phyloP scores from a whole-genome alignment of 2,329 filamentous ascomycete species.

The Fusarium sp. region DNA sequence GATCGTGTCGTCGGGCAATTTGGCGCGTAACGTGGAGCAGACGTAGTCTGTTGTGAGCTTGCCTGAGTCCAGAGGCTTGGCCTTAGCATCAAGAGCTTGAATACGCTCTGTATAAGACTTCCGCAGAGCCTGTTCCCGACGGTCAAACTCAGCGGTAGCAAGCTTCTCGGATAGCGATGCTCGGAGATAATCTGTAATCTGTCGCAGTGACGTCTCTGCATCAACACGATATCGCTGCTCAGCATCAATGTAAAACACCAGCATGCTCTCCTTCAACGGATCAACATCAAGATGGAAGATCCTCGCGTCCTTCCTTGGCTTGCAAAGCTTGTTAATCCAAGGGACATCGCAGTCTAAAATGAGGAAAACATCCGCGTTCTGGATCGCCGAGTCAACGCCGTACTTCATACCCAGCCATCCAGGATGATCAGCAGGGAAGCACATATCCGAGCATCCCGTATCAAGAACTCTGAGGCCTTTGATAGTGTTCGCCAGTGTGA shows the following conservation, averaged over 20 bases:
- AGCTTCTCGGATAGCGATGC: neutral
- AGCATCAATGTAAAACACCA: constrained; percentile 12
- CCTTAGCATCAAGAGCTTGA: neutral
- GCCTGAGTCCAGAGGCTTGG: neutral
- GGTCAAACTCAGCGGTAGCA: neutral
- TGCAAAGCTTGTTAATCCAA: constrained; percentile 18
- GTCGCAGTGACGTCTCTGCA: neutral
- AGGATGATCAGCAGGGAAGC: constrained; percentile 26
- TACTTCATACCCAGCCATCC: constrained; percentile 15
- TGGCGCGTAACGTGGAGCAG: neutral
- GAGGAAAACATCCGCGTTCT: constrained; percentile 8
- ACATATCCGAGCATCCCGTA: constrained; percentile 21
- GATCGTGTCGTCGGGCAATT: neutral
- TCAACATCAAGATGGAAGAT: constrained; percentile 24
- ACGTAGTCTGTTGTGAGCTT: neutral
- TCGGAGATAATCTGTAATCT: neutral
- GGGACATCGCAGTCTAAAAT: constrained; percentile 27
- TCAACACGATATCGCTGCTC: constrained; percentile 20
- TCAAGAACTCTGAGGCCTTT: constrained; percentile 10
- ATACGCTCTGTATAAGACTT: neutral
- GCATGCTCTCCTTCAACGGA: constrained; percentile 6
- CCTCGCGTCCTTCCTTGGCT: neutral
- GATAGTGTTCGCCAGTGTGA: neutral
- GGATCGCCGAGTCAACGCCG: neutral
- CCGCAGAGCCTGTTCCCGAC: neutral